Percentiles rank a stretch among this genome's conserved stretches.
Evolutionary conservation across 352 stramenopile species (phyloP).

Genomic region (Phytopythium sindhum): DNA sequence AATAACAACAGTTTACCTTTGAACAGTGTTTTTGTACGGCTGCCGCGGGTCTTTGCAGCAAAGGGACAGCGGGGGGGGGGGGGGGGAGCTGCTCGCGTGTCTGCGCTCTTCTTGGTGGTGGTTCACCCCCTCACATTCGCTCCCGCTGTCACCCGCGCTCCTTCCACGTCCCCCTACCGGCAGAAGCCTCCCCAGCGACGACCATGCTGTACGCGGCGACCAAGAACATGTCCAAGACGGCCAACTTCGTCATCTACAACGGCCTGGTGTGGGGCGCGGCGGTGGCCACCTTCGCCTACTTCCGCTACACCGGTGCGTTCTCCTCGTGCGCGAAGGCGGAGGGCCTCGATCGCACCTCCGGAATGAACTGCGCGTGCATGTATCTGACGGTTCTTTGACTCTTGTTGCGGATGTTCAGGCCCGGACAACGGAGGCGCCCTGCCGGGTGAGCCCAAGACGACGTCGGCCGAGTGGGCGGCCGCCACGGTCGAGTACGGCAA

Average conservation of each 20-base stretch:
- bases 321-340: background rate
- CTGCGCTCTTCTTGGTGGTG: background rate
- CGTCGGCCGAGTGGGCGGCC: conserved; percentile 67
- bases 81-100: background rate
- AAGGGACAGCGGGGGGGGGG: conserved; percentile 16
- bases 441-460: conserved; percentile 62
- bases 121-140: conserved; percentile 18
- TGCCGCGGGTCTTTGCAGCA: conserved; percentile 51
- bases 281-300: conserved; percentile 41
- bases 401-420: conserved; percentile 28
- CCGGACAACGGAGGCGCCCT: conserved; percentile 52
- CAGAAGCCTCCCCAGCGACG: background rate
- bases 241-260: conserved; percentile 48
- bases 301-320: conserved; percentile 62
- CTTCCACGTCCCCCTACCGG: background rate
- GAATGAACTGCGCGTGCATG: background rate
- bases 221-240: conserved; percentile 66
- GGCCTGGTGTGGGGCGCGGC: conserved; percentile 35
- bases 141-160: conserved; percentile 4
- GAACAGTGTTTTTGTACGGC: background rate
- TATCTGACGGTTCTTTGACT: background rate
- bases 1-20: background rate
- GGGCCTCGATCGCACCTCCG: background rate
- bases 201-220: conserved; percentile 63
- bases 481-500: conserved; percentile 75